Evolutionary conservation across 139 green algal genomes (phyloP), one percentile per base, ranked within the genome.

Genomic region (Chlorella sp.): DNA sequence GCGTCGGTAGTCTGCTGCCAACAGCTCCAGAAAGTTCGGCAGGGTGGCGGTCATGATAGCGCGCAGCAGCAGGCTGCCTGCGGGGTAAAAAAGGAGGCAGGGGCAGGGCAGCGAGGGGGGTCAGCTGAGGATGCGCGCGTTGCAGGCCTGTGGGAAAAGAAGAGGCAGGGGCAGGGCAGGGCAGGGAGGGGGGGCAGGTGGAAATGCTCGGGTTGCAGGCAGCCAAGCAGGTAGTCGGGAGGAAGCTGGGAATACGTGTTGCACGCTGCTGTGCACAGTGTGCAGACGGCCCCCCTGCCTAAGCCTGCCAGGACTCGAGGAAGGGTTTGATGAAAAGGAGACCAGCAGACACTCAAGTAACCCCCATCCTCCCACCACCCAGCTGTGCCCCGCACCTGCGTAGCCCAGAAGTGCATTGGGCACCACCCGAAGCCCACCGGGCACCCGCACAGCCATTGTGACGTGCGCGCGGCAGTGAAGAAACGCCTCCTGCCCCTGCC

Each of bases 401-500:
- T 91, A 91, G 14, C 90, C 90, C 39, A 93, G 81, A 57, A 93
- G 78, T 18, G 86, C 76, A 37, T 91, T 93, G 21, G 90, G 90
- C 40, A 93, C 81, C 30, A 93, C 87, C n/a, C 42, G 42, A 11
- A 91, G 61, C 24, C 87, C 42, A 21, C 32, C 34, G 28, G 90
- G 90, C 60, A 93, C 90, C 37, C 80, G 64, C 7, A 89, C 80
- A 5, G 90, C 87, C 78, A 93, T 93, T 1, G 57, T 91, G 2
- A 93, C 86, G 30, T 89, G 86, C 34, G 90, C 83, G 28, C 75
- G 78, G 48, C 86, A 93, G 53, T 91, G 57, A 68, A 93, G 66
- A 19, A 85, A 24, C 18, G 81, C 89, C 60, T 89, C 57, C 34
- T 11, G 42, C 4, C 36, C 60, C 28, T 0, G 24, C 39, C 14